A percentile compares a stretch with the other conserved stretches of the same genome.
These are phyloP conservation scores for Leccinum imitatum DNA, from an alignment of 768 basidiomycete species.

Conservation along the genomic window DNA sequence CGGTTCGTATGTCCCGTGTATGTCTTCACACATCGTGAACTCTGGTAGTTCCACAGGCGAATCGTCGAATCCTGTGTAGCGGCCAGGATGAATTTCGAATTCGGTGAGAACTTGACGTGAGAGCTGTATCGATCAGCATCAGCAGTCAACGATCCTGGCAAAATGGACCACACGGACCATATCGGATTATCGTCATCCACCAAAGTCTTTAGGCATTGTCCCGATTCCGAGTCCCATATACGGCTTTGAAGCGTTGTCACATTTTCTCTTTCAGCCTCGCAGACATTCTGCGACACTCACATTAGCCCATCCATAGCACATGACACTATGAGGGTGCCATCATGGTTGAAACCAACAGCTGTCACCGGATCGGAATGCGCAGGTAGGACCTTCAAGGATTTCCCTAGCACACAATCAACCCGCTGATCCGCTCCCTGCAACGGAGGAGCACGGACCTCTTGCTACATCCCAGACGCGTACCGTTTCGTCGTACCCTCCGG, in stretches of 20 bases:
- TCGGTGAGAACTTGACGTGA: conserved; percentile 88
- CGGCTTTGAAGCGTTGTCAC: conserved; percentile 61
- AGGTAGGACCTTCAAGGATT: conserved; percentile 81
- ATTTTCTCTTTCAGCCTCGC: conserved; percentile 2
- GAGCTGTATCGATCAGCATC: conserved; percentile 48
- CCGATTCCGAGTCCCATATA: conserved; percentile 96
- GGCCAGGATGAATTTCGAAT: conserved; percentile 84
- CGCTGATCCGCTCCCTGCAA: neutral
- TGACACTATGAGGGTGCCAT: conserved; percentile 92
- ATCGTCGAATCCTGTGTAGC: conserved; percentile 95
- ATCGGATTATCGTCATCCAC: conserved; percentile 97
- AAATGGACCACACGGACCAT: conserved; percentile 48
- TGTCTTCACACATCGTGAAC: conserved; percentile 89
- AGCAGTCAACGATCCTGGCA: conserved; percentile 4
- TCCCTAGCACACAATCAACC: conserved; percentile 47
- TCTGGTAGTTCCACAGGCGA: conserved; percentile 92
- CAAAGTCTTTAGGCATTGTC: conserved; percentile 95
- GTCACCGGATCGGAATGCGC: conserved; percentile 98
- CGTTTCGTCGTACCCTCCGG: conserved; percentile 94
- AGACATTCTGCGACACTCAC: conserved; percentile 45
- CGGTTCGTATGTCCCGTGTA: conserved; percentile 86
- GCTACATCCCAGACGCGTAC: conserved; percentile 97
- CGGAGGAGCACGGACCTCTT: conserved; percentile 51
- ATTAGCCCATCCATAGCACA: conserved; percentile 97
- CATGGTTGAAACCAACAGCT: conserved; percentile 89